Evolutionary conservation across 352 stramenopile genomes (phyloP), one percentile per base, ranked within the genome.

Genomic region (Globisporangium spinosum): DNA sequence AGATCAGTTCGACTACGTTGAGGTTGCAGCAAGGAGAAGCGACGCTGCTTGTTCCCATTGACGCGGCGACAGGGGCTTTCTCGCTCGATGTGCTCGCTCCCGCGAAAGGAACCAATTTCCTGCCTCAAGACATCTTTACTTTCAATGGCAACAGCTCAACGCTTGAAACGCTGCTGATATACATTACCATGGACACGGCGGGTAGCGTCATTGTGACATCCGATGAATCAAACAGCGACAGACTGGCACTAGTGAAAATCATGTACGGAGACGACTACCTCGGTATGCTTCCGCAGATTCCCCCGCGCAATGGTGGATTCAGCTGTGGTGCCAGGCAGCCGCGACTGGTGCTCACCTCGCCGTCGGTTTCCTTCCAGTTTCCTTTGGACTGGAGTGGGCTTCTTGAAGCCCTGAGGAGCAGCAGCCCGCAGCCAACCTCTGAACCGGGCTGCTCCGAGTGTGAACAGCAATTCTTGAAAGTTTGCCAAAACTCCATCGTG

Each of bases 231-330:
- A 58, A 27, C 54, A 34, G 53, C 12, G 57, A 22, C 22, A 27
- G 27, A 17, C 40, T 69, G 2, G 45, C 38, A 15, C 25, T 15
- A 35, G n/a, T 64, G 40, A 32, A 20, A 5, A 43, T 69, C 13
- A 51, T 45, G 55, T 69, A 69, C 20, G 64, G 64, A 2, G 55
- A 69, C 43, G 38, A 69, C 43, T 69, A 69, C 43, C 12, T 69
- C 10, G 64, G 64, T 5, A 23, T 40, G 12, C 43, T 69, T 4
- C 64, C 64, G 13, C 20, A 2, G 9, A 38, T 69, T 15, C 1
- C 25, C 15, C n/a, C 35, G 6, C 25, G 3, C 3, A 8, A 22
- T 15, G 25, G 58, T 2, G 43, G 64, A 12, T 23, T 25, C 2
- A 56, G 53, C 25, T 43, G 23, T 29, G 45, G 29, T 23, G 12